Evolutionary conservation across 2,329 filamentous ascomycete species (phyloP).

Genomic region (Aspergillus flavus): DNA sequence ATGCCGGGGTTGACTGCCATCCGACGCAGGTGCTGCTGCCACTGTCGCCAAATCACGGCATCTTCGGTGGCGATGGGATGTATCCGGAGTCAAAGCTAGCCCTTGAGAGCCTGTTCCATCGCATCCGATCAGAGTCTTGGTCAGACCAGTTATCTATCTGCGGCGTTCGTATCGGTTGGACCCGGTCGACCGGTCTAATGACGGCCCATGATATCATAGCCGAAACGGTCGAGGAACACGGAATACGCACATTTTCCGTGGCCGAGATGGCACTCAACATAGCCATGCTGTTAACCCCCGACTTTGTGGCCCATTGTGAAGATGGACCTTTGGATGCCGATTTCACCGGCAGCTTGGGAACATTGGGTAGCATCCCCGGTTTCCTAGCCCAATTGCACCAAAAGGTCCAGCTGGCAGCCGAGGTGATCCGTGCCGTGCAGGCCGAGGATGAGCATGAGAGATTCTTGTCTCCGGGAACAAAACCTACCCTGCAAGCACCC

Average conservation of each 20-base stretch:
- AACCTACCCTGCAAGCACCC: too few species aligned
- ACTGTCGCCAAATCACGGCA: slow-evolving; percentile 96
- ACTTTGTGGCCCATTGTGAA: slow-evolving; percentile 94
- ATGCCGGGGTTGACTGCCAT: slow-evolving; percentile 87
- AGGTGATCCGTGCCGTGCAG: too few species aligned
- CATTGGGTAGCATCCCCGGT: slow-evolving; percentile 60
- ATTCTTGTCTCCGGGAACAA: too few species aligned
- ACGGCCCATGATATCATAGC: slow-evolving; percentile 96
- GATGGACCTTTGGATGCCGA: slow-evolving; percentile 94
- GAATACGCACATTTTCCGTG: slow-evolving; percentile 97
- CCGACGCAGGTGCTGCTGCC: slow-evolving; percentile 96
- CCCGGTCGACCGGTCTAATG: slow-evolving; percentile 97
- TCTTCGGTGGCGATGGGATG: slow-evolving; percentile 94
- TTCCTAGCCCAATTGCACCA: too few species aligned
- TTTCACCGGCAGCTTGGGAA: slow-evolving; percentile 95
- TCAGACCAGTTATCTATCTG: slow-evolving; percentile 96
- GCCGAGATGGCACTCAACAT: slow-evolving; percentile 99
- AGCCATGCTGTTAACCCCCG: slow-evolving; percentile 90
- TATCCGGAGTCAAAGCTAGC: slow-evolving; percentile 98
- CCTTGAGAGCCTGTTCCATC: slow-evolving; percentile 95
- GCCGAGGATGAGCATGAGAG: too few species aligned
- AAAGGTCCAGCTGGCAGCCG: too few species aligned
- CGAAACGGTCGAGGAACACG: slow-evolving; percentile 93
- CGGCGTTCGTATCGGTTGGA: slow-evolving; percentile 98
- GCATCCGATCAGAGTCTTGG: slow-evolving; percentile 98